A percentile compares a stretch with the other conserved stretches of the same genome.
Conservation (phyloP, 306 rosid species). For the Luffa aegyptiaca region DNA sequence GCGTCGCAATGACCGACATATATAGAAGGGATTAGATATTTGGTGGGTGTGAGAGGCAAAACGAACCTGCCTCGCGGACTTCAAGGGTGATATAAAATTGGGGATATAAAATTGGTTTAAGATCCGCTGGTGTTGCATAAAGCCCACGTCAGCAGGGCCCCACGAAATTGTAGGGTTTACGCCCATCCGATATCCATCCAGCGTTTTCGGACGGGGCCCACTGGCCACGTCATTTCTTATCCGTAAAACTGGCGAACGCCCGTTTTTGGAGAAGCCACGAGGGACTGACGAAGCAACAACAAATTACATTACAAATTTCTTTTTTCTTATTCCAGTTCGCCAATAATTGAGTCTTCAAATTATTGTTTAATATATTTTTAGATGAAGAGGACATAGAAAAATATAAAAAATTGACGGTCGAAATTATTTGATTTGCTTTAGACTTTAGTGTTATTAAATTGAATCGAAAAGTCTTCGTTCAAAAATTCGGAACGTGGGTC, state of each 20-base stretch:
- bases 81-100: slow-evolving; percentile 26
- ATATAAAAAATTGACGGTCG: not conserved
- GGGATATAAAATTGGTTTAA: slow-evolving; percentile 17
- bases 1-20: not conserved
- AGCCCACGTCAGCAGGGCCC: slow-evolving; percentile 25
- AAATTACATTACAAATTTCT: not conserved
- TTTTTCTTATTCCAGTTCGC: not conserved
- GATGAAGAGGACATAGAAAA: not conserved
- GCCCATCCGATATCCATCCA: not conserved
- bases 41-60: not conserved
- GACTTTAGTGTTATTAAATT: not conserved
- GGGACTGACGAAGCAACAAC: not conserved
- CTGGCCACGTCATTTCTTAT: slow-evolving; percentile 3
- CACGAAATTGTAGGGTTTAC: not conserved
- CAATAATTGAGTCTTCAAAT: not conserved
- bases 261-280: not conserved
- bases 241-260: not conserved
- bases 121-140: slow-evolving; percentile 30
- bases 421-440: not conserved
- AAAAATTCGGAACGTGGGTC: not conserved
- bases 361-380: not conserved
- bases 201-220: not conserved
- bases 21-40: slow-evolving; percentile 4
- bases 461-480: not conserved
- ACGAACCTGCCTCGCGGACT: slow-evolving; percentile 41